phyloP scores from a whole-genome alignment of 2,329 filamentous ascomycete species.

The Penicillium sp. region DNA sequence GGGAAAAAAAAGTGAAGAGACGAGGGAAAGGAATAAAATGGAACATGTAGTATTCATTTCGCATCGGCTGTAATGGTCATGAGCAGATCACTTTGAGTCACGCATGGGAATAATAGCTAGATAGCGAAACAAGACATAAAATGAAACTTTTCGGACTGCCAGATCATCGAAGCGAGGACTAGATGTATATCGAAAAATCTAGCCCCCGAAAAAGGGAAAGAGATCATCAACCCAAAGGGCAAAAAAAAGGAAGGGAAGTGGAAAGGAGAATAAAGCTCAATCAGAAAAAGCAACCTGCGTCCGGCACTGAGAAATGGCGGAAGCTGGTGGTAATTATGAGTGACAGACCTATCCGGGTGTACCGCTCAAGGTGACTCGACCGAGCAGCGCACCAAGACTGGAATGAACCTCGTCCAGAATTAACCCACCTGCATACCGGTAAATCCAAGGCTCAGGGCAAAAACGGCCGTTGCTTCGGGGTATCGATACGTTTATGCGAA shows the following conservation, averaged over 20 bases:
- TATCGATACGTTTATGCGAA: conserved; percentile 36
- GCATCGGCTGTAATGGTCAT: conserved; percentile 31
- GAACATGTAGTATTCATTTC: conserved; percentile 24
- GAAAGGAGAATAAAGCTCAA: conserved; percentile 9
- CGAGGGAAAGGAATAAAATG: conserved; percentile 4
- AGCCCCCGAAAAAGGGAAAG: conserved; percentile 23
- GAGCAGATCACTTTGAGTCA: conserved; percentile 28
- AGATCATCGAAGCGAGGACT: conserved; percentile 29
- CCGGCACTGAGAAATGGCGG: neutral
- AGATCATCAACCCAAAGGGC: conserved; percentile 24
- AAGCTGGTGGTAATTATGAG: conserved; percentile 6
- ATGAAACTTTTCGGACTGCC: conserved; percentile 33
- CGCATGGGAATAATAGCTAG: conserved; percentile 29
- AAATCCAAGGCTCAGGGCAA: conserved; percentile 5
- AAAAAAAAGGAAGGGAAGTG: conserved; percentile 13
- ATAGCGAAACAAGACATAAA: conserved; percentile 23
- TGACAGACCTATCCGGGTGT: neutral
- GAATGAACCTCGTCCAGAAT: conserved; percentile 4
- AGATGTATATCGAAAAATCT: conserved; percentile 25
- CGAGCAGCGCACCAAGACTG: neutral
- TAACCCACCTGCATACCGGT: conserved; percentile 9
- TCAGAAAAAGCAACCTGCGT: conserved; percentile 8
- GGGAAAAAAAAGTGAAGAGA: neutral
- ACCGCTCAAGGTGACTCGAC: neutral
- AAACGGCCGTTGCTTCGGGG: conserved; percentile 18